Conservation (phyloP, 1,284 basidiomycete genomes). For the Ceratobasidium sp. region DNA sequence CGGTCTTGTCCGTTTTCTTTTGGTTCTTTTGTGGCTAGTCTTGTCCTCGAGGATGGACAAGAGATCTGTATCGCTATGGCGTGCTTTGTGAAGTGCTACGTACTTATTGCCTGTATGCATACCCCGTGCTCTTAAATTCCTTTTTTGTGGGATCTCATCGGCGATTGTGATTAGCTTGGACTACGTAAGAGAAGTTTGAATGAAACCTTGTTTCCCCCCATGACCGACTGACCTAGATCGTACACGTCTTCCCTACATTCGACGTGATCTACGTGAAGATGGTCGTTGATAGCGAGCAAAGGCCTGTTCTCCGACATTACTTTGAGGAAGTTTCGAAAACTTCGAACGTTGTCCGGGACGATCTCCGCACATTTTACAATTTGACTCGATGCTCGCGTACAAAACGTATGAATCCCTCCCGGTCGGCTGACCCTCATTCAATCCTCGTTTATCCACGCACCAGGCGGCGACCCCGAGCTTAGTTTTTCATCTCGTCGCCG, state of each 20-base stretch:
- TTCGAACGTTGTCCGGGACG: neutral
- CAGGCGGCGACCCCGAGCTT: neutral
- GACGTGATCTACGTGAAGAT: neutral
- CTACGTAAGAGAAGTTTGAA: constrained; percentile 31
- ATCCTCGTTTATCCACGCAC: neutral
- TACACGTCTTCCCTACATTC: neutral
- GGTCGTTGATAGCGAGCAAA: neutral
- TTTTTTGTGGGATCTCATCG: constrained; percentile 11
- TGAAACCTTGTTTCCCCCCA: constrained; percentile 1
- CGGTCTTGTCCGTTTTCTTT: constrained; percentile 18
- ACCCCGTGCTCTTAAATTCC: neutral
- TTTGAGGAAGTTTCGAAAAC: neutral
- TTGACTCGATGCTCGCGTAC: constrained; percentile 20
- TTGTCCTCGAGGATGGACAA: constrained; percentile 15
- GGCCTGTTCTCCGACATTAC: neutral
- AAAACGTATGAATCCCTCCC: constrained; percentile 8
- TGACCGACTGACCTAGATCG: neutral
- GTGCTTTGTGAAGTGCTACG: constrained; percentile 18
- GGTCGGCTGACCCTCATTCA: neutral
- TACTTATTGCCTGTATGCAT: constrained; percentile 41
- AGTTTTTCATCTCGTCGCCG: neutral
- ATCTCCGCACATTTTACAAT: constrained; percentile 17
- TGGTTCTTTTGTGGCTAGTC: constrained; percentile 17
- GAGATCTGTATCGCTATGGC: constrained; percentile 39
- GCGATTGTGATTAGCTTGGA: constrained; percentile 24